Evolutionary conservation across 305 asterid species (phyloP), one percentile per base, ranked within the genome.

Genomic region (Solanum aculeatissimum): DNA sequence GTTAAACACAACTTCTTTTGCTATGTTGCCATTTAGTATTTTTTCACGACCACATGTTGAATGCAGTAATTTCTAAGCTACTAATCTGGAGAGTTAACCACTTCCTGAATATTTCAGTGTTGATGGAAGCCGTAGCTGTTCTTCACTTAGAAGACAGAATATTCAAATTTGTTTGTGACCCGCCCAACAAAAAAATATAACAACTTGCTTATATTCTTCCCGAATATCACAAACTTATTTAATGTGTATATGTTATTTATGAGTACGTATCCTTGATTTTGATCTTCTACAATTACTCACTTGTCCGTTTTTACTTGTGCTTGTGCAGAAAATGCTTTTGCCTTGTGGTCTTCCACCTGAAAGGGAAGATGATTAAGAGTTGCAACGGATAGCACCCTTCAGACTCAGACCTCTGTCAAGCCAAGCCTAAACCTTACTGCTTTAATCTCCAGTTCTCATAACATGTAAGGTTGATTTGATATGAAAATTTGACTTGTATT

Each of bases 341-440:
- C 99, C 99, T 4, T 96, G 99, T 86, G 99, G 99, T 23, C 91
- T 93, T 74, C 98, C 99, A 80, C 99, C 99, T 0, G 99, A 94
- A 91, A 96, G 98, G 89, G 98, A 94, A 81, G 98, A 94, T 35
- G 98, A 96, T 3, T 92, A 88, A 91, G 83, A 84, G 60, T 69
- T 82, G 45, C 57, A 35, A 55, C 12, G 15, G 25, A 35, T 9
- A 32, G 49, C 49, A 29, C 49, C 49, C 21, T 32, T 32, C 15
- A 4, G 47, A 68, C 12, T 8, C 42, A 7, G 74, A 32, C 45
- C 47, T 32, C 49, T 16, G 25, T 15, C 72, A 65, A 68, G 75
- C 51, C 43, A 65, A 68, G 75, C 51, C 9, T 35, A 38, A 69
- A 38, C 77, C 51, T 35, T 69, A 51, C 77, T 69, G 77, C 18